phyloP scores from a whole-genome alignment of 371 early-diverging fungal genomes.

The Syncephalis plumigaleata region DNA sequence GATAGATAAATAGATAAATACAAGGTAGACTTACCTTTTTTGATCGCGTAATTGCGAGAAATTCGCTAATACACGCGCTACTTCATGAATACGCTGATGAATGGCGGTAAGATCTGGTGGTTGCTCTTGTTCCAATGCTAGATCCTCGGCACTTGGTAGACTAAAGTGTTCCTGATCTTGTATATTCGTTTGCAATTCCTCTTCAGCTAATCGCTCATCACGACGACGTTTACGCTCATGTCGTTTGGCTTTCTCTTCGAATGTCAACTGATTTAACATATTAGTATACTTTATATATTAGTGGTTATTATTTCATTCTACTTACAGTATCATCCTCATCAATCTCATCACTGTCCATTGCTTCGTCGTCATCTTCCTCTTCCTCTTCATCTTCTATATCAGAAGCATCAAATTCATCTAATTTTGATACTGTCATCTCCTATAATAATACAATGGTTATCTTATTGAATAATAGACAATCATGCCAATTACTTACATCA shows the following conservation, averaged over 20 bases:
- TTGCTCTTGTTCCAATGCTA: constrained; percentile 35
- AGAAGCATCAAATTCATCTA: background rate
- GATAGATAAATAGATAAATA: no score
- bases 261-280: no score
- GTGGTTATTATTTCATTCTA: constrained; percentile 26
- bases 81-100: constrained; percentile 76
- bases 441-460: background rate
- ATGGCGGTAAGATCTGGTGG: constrained; percentile 38
- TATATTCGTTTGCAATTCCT: constrained; percentile 58
- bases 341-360: constrained; percentile 10
- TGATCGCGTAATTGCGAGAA: constrained; percentile 71
- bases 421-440: background rate
- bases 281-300: constrained; percentile 23
- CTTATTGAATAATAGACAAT: background rate
- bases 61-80: constrained; percentile 70
- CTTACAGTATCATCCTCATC: constrained; percentile 13
- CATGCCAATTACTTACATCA: background rate
- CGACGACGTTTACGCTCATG: constrained; percentile 30
- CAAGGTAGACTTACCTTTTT: no score
- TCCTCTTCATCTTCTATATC: background rate
- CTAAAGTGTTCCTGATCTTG: constrained; percentile 46
- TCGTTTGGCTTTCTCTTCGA: constrained; percentile 17
- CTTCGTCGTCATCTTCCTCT: constrained; percentile 12
- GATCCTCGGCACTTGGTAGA: constrained; percentile 52
- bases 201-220: constrained; percentile 49